Conservation (phyloP, 164 flowering plant species). For the Magnolia officinalis region DNA sequence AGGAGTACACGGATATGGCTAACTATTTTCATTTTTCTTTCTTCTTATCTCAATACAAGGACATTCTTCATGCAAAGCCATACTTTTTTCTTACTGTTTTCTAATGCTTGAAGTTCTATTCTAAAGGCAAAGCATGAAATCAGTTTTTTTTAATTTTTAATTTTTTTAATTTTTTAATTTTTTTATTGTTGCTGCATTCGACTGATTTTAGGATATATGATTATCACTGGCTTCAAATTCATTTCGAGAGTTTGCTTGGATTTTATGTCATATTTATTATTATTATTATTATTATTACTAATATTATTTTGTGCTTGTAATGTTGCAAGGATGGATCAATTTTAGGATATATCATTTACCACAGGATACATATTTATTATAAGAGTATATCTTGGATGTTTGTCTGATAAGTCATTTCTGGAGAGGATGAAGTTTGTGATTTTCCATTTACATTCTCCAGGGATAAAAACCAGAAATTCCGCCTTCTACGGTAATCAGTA, state of each 20-base stretch:
- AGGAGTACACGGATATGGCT: slow-evolving; percentile 8
- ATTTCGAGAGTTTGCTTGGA: too few relatives aligned
- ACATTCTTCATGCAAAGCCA: not conserved
- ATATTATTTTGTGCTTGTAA: not conserved
- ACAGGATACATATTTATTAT: not conserved
- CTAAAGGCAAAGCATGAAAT: not conserved
- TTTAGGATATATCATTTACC: not conserved
- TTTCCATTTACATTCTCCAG: slow-evolving; percentile 29
- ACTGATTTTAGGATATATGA: too few relatives aligned
- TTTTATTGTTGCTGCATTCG: not conserved
- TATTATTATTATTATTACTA: too few relatives aligned
- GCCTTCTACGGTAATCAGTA: slow-evolving; percentile 72
- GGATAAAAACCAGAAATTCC: slow-evolving; percentile 61
- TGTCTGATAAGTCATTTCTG: too few relatives aligned
- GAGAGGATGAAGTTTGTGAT: too few relatives aligned
- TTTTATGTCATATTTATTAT: too few relatives aligned
- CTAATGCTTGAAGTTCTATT: not conserved
- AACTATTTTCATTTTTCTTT: not conserved
- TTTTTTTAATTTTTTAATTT: too few relatives aligned
- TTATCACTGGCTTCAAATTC: too few relatives aligned
- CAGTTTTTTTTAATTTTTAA: not conserved
- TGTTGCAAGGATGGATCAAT: not conserved
- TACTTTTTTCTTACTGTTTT: not conserved
- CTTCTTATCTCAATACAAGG: too few relatives aligned
- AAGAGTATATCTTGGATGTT: not conserved